These are phyloP conservation scores for Aspergillus chevalieri DNA, from an alignment of 2,329 filamentous ascomycete genomes.

Conservation along the genomic window DNA sequence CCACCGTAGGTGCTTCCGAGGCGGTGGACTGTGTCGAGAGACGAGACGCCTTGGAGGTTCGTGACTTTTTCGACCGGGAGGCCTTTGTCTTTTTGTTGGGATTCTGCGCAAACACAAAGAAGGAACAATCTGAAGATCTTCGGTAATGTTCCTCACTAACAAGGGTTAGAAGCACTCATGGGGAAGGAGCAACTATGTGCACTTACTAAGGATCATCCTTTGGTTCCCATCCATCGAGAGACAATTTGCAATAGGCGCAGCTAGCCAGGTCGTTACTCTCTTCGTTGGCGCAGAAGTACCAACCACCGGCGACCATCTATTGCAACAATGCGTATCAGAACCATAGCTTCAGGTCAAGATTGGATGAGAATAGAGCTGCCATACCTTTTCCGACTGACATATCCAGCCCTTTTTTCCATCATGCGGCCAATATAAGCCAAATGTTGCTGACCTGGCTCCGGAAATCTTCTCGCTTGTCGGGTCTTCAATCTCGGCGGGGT, in stretches of 20 bases:
- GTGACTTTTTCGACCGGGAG: conserved; percentile 48
- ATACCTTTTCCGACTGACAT: conserved; percentile 80
- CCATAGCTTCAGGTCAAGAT: not conserved
- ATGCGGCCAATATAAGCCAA: conserved; percentile 80
- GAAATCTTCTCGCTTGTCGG: conserved; percentile 66
- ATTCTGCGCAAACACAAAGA: conserved; percentile 62
- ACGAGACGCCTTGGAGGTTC: conserved; percentile 65
- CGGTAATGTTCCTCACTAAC: conserved; percentile 75
- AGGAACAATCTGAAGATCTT: conserved; percentile 71
- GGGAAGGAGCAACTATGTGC: conserved; percentile 15
- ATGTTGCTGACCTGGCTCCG: conserved; percentile 74
- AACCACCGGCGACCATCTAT: conserved; percentile 83
- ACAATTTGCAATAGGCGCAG: conserved; percentile 84
- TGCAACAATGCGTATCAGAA: conserved; percentile 11
- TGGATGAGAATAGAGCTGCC: conserved; percentile 11
- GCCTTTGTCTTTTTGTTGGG: conserved; percentile 53
- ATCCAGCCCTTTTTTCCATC: conserved; percentile 83
- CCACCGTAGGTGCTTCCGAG: conserved; percentile 40
- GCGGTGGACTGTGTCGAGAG: conserved; percentile 48
- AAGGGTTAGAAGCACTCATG: conserved; percentile 8
- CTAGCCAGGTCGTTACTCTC: conserved; percentile 85
- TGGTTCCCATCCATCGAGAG: conserved; percentile 90
- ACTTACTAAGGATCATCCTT: conserved; percentile 79
- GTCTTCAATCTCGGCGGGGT: conserved; percentile 56
- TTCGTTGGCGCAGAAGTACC: conserved; percentile 81